Conservation (phyloP, 148 eudicot genomes). For the Vaccinium corymbosum region DNA sequence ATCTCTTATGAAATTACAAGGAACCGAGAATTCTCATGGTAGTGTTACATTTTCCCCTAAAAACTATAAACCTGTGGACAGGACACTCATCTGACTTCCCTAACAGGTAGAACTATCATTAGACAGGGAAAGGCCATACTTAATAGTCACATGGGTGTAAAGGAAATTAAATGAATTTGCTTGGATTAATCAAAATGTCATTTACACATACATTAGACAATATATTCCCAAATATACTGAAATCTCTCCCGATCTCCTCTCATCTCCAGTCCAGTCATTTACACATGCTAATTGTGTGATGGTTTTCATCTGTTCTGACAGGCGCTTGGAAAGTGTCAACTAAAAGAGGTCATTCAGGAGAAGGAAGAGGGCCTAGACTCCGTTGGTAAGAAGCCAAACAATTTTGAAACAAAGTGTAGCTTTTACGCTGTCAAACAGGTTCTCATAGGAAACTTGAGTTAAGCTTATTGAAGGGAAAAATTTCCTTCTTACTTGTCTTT, state of each 20-base stretch:
- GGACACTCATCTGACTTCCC: background rate
- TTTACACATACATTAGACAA: background rate
- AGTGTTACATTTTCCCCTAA: background rate
- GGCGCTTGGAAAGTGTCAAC: constrained; percentile 86
- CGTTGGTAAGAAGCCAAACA: constrained; percentile 38
- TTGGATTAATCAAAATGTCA: background rate
- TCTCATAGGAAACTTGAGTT: background rate
- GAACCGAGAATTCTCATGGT: background rate
- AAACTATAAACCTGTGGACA: background rate
- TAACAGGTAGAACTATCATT: background rate
- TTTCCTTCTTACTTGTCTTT: background rate
- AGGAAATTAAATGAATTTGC: background rate
- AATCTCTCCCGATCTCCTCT: no score
- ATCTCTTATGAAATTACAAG: background rate
- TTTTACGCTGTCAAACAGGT: background rate
- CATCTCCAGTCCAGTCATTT: constrained; percentile 63
- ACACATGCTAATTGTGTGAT: background rate
- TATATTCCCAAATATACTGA: background rate
- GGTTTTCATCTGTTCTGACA: constrained; percentile 15
- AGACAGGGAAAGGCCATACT: background rate
- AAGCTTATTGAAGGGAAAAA: background rate
- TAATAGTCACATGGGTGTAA: background rate
- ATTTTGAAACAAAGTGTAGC: background rate
- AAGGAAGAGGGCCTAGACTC: constrained; percentile 70
- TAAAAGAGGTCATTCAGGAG: constrained; percentile 68